Conservation (phyloP, 108 stramenopile genomes). For the Aurantiochytrium sp. region DNA sequence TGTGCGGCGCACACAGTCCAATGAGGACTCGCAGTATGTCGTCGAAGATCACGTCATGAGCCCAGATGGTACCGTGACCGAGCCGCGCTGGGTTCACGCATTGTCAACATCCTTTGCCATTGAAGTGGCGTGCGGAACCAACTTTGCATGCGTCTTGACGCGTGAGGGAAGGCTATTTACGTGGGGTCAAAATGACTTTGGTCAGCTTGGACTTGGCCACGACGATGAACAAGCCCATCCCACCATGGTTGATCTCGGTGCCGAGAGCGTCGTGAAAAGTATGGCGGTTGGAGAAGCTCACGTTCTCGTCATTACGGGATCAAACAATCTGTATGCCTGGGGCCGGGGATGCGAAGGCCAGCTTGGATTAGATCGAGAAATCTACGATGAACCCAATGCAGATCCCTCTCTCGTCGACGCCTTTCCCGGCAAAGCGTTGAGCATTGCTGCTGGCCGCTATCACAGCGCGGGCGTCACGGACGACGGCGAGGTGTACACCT, state of each 20-base stretch:
- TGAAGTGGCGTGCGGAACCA: slow-evolving; percentile 44
- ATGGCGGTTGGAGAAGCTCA: slow-evolving; percentile 48
- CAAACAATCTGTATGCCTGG: slow-evolving; percentile 37
- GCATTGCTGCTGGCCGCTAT: slow-evolving; percentile 42
- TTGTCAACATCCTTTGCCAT: not conserved
- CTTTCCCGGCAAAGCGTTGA: not conserved
- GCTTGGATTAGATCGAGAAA: slow-evolving; percentile 43
- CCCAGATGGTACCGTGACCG: not conserved
- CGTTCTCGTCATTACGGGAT: slow-evolving; percentile 30
- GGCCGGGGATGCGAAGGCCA: slow-evolving; percentile 43
- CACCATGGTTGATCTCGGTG: not conserved
- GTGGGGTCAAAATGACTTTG: slow-evolving; percentile 32
- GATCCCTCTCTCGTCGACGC: not conserved
- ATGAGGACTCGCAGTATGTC: not conserved
- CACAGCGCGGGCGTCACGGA: slow-evolving; percentile 35
- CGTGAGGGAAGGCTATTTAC: slow-evolving; percentile 37
- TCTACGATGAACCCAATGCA: slow-evolving; percentile 24
- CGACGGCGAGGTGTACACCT: slow-evolving; percentile 34
- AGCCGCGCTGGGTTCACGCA: not conserved
- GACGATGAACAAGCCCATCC: not conserved
- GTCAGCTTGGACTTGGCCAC: not conserved
- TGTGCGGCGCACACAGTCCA: not conserved
- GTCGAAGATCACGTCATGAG: not conserved
- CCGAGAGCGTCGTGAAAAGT: not conserved
- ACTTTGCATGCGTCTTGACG: slow-evolving; percentile 37